Base-by-base conservation (phyloP, 208 protist species). In the Phytomonas sp. region DNA sequence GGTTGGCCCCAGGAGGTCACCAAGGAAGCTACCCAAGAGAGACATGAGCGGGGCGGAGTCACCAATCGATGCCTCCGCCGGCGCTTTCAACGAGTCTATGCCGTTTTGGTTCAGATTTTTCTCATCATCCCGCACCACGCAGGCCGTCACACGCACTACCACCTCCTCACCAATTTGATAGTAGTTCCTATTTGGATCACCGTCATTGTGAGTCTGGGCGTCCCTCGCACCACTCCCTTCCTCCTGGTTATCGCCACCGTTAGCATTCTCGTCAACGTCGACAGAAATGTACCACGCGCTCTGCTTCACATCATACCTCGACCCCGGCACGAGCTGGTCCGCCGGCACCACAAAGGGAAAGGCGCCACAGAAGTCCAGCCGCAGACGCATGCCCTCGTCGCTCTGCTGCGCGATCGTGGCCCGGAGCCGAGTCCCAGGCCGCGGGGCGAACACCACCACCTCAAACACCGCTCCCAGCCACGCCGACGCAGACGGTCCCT, bases 401-500 rank as follows among this genome's bases (percentile, higher is more conserved):
- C 31, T 72, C 62, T 93, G 86, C 28, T 73, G 68, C 4, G 71
- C 72, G 37, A 95, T 91, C 62, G 61, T 77, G 30, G 85, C 90
- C 13, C 79, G 79, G 30, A 93, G 62, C 0, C 87, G 81, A 4
- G 85, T 82, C 15, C 81, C 85, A 7, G 75, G 70, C 0, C 60
- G 34, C 4, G 90, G 90, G 13, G 76, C 68, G 34, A 95, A 90
- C 9, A 95, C 77, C 66, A 77, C 86, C 0, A 91, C 32, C n/a
- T 79, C 76, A 63, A 95, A 93, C 46, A 76, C 75, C 6, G 74
- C 87, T 28, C 77, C 80, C 20, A 92, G 63, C 87, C 90, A 95
- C 62, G 82, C 87, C 5, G 87, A 88, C n/a, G 80, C 87, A 0
- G 78, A 74, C 1, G 78, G 61, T 3, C 85, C 87, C 1, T 79